Conservation (phyloP, 1,284 basidiomycete genomes). For the Trichosporon inkin region DNA sequence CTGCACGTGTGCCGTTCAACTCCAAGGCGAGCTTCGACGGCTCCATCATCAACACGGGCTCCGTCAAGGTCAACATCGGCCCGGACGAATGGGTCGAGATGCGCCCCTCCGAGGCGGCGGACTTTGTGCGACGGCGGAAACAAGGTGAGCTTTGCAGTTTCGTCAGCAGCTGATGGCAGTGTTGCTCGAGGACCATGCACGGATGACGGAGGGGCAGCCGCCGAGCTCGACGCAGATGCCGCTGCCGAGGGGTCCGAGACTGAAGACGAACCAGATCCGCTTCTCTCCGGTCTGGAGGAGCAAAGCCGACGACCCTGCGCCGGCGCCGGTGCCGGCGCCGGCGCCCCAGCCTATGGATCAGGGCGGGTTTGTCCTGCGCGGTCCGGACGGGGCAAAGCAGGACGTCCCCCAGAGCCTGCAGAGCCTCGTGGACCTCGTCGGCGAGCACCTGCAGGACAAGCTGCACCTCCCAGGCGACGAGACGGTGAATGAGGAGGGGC, state of each 20-base stretch:
- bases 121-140: conserved; percentile 34
- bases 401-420: conserved; percentile 19
- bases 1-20: conserved; percentile 35
- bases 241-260: neutral
- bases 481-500: conserved; percentile 37
- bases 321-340: too few relatives aligned
- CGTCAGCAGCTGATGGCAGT: conserved; percentile 12
- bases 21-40: conserved; percentile 38
- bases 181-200: conserved; percentile 28
- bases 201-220: conserved; percentile 22
- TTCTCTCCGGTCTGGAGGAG: conserved; percentile 8
- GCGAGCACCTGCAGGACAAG: conserved; percentile 18
- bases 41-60: conserved; percentile 34
- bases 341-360: neutral
- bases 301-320: neutral
- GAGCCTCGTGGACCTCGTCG: conserved; percentile 23
- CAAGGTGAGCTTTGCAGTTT: conserved; percentile 22
- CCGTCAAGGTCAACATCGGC: conserved; percentile 38
- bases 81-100: conserved; percentile 41
- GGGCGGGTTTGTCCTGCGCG: neutral
- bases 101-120: conserved; percentile 37
- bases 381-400: neutral
- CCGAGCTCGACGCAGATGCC: conserved; percentile 1
- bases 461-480: conserved; percentile 15
- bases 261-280: conserved; percentile 3